Conservation (phyloP, 2,329 filamentous ascomycete species). For the Aspergillus sojae region DNA sequence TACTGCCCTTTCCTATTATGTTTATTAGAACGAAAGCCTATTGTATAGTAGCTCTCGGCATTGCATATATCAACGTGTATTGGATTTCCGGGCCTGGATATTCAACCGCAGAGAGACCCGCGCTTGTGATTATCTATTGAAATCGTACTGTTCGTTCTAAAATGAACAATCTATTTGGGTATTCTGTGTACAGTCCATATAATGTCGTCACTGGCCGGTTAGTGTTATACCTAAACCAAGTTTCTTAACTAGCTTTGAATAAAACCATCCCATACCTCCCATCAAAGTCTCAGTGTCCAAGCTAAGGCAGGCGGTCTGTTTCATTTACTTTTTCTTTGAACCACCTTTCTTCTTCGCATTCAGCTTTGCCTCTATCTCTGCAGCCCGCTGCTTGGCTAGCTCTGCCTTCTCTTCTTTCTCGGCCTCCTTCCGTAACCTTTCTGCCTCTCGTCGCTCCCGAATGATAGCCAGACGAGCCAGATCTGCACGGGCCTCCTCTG, state of each 20-base stretch:
- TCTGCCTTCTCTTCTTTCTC: constrained; percentile 60
- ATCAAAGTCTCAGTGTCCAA: not conserved
- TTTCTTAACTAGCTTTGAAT: constrained; percentile 1
- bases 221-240: not conserved
- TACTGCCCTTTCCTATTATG: not conserved
- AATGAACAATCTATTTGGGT: not conserved
- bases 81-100: not conserved
- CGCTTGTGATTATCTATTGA: not conserved
- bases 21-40: not conserved
- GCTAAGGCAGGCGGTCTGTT: not conserved
- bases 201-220: not conserved
- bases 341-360: constrained; percentile 39
- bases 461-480: constrained; percentile 80
- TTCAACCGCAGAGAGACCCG: not conserved
- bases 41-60: not conserved
- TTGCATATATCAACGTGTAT: not conserved
- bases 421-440: constrained; percentile 79
- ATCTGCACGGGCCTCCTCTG: constrained; percentile 90
- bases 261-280: not conserved
- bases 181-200: not conserved
- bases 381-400: constrained; percentile 39
- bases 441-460: constrained; percentile 81
- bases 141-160: not conserved
- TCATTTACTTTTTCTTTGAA: constrained; percentile 23
- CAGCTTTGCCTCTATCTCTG: constrained; percentile 45